phyloP scores from a whole-genome alignment of 2,329 filamentous ascomycete genomes.

The Microdochium paspali region DNA sequence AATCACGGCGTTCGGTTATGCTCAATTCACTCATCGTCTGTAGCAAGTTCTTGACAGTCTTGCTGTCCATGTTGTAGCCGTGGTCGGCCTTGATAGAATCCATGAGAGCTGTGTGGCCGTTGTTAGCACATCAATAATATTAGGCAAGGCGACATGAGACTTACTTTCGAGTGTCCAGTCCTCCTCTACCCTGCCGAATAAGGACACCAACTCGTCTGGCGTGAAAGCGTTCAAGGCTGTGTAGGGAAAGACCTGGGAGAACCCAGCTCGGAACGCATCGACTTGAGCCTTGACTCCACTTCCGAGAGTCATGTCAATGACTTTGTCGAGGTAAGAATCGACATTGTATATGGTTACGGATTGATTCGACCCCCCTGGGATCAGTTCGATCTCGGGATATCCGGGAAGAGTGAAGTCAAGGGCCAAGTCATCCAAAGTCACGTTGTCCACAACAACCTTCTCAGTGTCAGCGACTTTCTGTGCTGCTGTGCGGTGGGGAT shows the following conservation, averaged over 20 bases:
- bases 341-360: conserved; percentile 85
- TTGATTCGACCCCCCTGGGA: conserved; percentile 63
- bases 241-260: conserved; percentile 95
- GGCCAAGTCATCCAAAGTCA: conserved; percentile 74
- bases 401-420: conserved; percentile 94
- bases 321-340: conserved; percentile 76
- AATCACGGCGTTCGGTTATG: conserved; percentile 70
- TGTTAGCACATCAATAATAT: conserved; percentile 13
- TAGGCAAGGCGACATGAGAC: no score
- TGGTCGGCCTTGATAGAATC: conserved; percentile 98
- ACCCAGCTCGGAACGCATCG: conserved; percentile 82
- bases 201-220: conserved; percentile 84
- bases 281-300: conserved; percentile 80
- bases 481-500: conserved; percentile 51
- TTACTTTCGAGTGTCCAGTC: conserved; percentile 97
- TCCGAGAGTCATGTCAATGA: conserved; percentile 88
- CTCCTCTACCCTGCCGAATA: conserved; percentile 88
- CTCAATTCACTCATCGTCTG: conserved; percentile 89
- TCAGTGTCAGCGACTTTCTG: conserved; percentile 65
- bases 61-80: conserved; percentile 97
- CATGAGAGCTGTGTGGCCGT: conserved; percentile 60
- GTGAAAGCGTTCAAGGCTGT: conserved; percentile 88
- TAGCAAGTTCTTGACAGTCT: conserved; percentile 84
- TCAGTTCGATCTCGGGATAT: conserved; percentile 76
- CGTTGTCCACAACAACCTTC: conserved; percentile 64